Conservation (phyloP, 495 filamentous ascomycete genomes). For the Penicillium psychrofluorescens region DNA sequence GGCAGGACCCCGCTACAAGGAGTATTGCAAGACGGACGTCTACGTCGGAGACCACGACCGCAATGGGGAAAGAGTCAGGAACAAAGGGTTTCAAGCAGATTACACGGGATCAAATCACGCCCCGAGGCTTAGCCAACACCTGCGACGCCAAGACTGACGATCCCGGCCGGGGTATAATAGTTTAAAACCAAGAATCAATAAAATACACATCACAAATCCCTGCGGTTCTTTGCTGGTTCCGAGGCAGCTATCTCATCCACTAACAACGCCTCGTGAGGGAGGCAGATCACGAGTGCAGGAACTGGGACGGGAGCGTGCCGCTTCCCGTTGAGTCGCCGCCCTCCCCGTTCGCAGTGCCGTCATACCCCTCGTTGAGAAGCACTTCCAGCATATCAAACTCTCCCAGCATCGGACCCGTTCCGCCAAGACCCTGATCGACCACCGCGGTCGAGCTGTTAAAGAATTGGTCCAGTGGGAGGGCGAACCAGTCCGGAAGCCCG, state of each 20-base stretch:
- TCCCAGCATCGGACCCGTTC: conserved; percentile 41
- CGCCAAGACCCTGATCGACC: conserved; percentile 43
- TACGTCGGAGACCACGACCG: too few species aligned
- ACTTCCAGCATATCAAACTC: conserved; percentile 44
- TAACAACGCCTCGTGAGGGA: too few species aligned
- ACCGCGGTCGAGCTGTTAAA: conserved; percentile 41
- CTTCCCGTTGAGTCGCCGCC: conserved; percentile 11
- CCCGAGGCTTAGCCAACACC: conserved; percentile 2
- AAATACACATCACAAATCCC: background rate
- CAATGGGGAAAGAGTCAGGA: too few species aligned
- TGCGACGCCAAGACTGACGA: conserved; percentile 6
- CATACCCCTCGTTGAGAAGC: conserved; percentile 39
- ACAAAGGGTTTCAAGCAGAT: conserved; percentile 11
- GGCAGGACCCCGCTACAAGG: too few species aligned
- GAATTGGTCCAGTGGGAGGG: conserved; percentile 44
- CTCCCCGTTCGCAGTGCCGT: conserved; percentile 23
- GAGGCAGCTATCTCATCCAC: conserved; percentile 4
- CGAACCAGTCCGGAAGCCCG: conserved; percentile 39
- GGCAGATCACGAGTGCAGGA: conserved; percentile 1
- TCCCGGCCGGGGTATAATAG: conserved; percentile 18
- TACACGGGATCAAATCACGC: background rate
- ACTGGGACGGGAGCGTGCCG: conserved; percentile 15
- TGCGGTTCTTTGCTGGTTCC: background rate
- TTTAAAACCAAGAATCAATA: conserved; percentile 6
- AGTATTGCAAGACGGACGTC: too few species aligned